A percentile compares a stretch with the other conserved stretches of the same genome.
phyloP scores from a whole-genome alignment of 768 basidiomycete genomes.

The Hemileccinum rubropunctum region DNA sequence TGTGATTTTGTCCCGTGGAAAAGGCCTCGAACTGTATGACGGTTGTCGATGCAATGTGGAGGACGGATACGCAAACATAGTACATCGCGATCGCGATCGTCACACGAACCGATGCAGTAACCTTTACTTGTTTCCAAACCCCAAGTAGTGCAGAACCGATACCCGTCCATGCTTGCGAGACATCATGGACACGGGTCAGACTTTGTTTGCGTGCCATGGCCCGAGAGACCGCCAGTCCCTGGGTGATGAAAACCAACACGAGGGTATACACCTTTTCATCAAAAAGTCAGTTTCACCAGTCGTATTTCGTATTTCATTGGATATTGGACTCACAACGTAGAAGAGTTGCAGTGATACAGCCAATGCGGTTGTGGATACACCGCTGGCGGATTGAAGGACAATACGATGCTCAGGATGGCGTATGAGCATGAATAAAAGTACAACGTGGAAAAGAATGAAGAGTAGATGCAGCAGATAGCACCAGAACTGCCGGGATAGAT shows the following conservation, averaged over 20 bases:
- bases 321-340: neutral
- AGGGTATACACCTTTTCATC: neutral
- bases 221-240: neutral
- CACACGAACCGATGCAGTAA: neutral
- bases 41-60: neutral
- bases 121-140: neutral
- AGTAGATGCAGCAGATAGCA: neutral
- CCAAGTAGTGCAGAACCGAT: neutral
- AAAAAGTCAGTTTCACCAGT: too few relatives aligned
- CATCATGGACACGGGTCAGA: neutral
- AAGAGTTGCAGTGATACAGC: neutral
- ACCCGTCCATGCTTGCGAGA: neutral
- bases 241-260: neutral
- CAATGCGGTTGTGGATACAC: neutral
- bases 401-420: neutral
- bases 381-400: neutral
- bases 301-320: too few relatives aligned
- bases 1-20: neutral
- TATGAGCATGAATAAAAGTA: neutral
- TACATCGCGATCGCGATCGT: neutral
- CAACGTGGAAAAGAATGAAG: neutral
- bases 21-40: neutral
- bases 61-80: neutral
- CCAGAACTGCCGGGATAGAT: neutral
- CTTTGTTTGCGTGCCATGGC: neutral